These are phyloP conservation scores for Straminergon stramineum DNA, from an alignment of 225 moss, liverwort and hornwort species.

Conservation along the genomic window DNA sequence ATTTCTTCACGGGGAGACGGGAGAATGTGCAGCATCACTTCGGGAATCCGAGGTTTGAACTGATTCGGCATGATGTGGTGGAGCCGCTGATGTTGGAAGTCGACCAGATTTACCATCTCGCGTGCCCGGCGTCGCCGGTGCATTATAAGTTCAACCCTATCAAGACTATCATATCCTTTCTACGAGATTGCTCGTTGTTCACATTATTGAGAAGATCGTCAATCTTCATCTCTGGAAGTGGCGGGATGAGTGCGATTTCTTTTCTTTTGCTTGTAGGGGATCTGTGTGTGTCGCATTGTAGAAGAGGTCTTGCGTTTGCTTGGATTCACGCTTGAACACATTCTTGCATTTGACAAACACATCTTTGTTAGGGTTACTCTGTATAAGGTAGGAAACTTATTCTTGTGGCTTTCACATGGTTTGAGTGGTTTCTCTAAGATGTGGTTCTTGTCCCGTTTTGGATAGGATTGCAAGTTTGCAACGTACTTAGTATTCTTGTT, in stretches of 20 bases:
- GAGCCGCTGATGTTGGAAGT: constrained; percentile 45
- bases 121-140: constrained; percentile 46
- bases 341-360: background rate
- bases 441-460: background rate
- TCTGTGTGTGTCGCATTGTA: background rate
- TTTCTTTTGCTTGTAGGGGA: background rate
- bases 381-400: background rate
- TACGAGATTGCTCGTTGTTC: background rate
- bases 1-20: constrained; percentile 42
- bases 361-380: background rate
- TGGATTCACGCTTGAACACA: background rate
- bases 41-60: constrained; percentile 33
- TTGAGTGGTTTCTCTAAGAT: background rate
- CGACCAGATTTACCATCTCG: constrained; percentile 46
- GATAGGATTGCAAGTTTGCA: background rate
- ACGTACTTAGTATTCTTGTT: background rate
- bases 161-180: constrained; percentile 53
- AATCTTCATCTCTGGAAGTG: background rate
- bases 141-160: constrained; percentile 53
- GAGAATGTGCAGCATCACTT: constrained; percentile 53
- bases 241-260: background rate
- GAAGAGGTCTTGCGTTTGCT: background rate
- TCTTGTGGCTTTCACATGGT: background rate
- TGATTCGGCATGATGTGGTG: constrained; percentile 46
- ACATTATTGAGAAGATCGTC: background rate